These are phyloP conservation scores for Datisca glomerata DNA, from an alignment of 306 rosid genomes.

Conservation along the genomic window DNA sequence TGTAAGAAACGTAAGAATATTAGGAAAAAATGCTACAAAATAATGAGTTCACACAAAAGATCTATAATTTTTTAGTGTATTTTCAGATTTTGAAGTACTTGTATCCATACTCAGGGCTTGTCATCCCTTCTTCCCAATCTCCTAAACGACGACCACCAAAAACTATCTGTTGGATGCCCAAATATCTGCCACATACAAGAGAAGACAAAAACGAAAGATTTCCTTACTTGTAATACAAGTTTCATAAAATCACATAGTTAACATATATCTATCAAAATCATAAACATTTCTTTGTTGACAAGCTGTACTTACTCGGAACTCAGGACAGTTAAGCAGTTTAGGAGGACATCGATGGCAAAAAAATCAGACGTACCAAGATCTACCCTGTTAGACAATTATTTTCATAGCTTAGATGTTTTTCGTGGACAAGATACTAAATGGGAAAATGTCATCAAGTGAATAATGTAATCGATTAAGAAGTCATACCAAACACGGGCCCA, in stretches of 20 bases:
- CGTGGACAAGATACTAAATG: background rate
- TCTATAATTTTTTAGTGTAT: too few relatives aligned
- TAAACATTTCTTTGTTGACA: background rate
- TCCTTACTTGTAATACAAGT: background rate
- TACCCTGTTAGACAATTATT: slow-evolving; percentile 49
- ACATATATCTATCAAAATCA: background rate
- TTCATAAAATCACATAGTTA: background rate
- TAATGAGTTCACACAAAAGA: background rate
- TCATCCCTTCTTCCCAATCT: slow-evolving; percentile 98
- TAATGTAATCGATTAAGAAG: background rate
- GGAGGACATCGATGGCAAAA: slow-evolving; percentile 76
- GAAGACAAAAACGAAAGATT: background rate
- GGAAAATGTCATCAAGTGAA: background rate
- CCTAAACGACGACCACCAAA: slow-evolving; percentile 80
- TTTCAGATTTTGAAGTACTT: slow-evolving; percentile 64
- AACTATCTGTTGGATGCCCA: slow-evolving; percentile 77
- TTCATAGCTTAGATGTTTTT: slow-evolving; percentile 7
- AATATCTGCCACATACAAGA: slow-evolving; percentile 34
- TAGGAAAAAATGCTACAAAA: background rate
- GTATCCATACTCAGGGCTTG: slow-evolving; percentile 61
- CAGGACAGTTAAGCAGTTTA: slow-evolving; percentile 74
- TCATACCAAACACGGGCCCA: slow-evolving; percentile 95
- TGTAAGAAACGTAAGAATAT: background rate
- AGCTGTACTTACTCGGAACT: slow-evolving; percentile 69
- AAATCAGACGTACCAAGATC: slow-evolving; percentile 83